Conservation (phyloP, 1,284 basidiomycete genomes). For the Rhodofomes roseus region DNA sequence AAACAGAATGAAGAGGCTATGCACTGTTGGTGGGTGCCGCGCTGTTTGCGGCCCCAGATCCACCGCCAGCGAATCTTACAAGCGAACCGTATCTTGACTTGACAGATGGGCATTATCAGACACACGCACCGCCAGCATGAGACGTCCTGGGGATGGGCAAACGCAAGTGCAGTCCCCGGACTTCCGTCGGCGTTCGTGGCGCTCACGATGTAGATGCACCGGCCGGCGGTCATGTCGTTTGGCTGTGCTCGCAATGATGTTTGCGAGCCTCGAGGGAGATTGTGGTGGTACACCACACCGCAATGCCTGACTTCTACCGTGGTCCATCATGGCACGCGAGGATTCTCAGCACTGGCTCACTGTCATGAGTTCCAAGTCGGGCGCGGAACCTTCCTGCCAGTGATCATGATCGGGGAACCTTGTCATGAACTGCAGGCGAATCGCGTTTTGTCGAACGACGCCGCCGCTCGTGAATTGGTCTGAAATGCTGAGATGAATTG, state of each 20-base stretch:
- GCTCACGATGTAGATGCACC: not conserved
- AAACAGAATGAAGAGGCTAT: not conserved
- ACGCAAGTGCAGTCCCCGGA: not conserved
- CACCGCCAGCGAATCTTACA: not conserved
- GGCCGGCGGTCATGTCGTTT: not conserved
- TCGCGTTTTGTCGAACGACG: not conserved
- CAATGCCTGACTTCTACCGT: not conserved
- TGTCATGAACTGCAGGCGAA: not conserved
- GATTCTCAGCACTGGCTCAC: not conserved
- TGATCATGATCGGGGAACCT: not conserved
- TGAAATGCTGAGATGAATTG: not conserved
- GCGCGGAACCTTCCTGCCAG: not conserved
- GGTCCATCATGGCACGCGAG: not conserved
- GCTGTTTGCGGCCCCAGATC: not conserved
- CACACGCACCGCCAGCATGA: not conserved
- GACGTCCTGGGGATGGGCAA: not conserved
- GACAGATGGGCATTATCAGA: constrained; percentile 8
- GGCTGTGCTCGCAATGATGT: not conserved
- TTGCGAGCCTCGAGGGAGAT: not conserved
- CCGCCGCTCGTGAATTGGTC: not conserved
- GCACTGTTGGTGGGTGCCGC: not conserved
- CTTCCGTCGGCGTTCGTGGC: not conserved
- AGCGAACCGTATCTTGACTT: constrained; percentile 6
- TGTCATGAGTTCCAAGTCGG: not conserved
- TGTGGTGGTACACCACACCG: not conserved